A percentile compares a stretch with the other conserved stretches of the same genome.
Evolutionary conservation across 345 rosid species (phyloP).

Genomic region (Lumnitzera littorea): DNA sequence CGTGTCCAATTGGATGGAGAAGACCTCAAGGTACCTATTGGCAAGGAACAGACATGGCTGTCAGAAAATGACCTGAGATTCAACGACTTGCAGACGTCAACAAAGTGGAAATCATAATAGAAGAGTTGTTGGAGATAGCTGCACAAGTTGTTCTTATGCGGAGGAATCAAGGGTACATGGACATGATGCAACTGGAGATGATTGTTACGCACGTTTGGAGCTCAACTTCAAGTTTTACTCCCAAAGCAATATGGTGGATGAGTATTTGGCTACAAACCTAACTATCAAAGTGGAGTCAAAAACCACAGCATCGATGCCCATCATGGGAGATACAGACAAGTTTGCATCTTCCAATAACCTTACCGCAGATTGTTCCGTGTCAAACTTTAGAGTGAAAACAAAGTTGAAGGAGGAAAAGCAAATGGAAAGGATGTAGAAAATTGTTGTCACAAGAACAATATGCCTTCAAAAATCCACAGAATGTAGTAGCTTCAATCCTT

Average conservation of each 20-base stretch:
- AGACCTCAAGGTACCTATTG: conserved; percentile 1
- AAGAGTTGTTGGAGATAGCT: conserved; percentile 5
- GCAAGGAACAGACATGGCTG: conserved; percentile 7
- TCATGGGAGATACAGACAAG: conserved; percentile 15
- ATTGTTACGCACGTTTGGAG: conserved; percentile 14
- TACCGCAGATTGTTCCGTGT: conserved; percentile 1
- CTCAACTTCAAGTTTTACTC: conserved; percentile 19
- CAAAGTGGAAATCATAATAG: conserved; percentile 5
- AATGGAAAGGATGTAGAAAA: too few species aligned
- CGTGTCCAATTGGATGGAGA: conserved; percentile 5
- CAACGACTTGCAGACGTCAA: conserved; percentile 7
- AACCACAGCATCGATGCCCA: conserved; percentile 10
- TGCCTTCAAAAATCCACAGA: too few species aligned
- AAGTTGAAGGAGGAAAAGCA: too few species aligned
- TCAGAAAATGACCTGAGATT: conserved; percentile 9
- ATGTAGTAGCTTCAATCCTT: too few species aligned
- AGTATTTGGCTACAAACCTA: conserved; percentile 11
- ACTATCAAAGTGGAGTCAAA: conserved; percentile 8
- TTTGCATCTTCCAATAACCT: conserved; percentile 11
- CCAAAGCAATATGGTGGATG: conserved; percentile 6
- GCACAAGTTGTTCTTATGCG: conserved; percentile 9
- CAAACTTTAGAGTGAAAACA: background rate
- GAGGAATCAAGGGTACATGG: conserved; percentile 13
- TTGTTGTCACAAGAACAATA: too few species aligned
- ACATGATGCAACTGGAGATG: conserved; percentile 13